A percentile compares a stretch with the other conserved stretches of the same genome.
Conservation (phyloP, 805 yeast species). For the Saccharomycopsis fibuligera region DNA sequence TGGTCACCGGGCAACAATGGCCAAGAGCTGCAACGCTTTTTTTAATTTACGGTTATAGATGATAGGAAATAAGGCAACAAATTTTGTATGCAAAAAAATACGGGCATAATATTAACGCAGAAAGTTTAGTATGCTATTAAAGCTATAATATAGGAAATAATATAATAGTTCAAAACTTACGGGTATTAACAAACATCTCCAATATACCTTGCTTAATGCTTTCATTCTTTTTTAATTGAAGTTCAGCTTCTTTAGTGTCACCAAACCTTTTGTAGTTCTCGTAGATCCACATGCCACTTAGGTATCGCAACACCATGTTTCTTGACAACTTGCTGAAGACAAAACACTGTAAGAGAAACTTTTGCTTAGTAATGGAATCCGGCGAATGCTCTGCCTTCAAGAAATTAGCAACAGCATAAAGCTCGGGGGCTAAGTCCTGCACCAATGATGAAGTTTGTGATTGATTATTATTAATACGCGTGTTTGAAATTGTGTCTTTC, state of each 20-base stretch:
- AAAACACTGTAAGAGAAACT: slow-evolving; percentile 8
- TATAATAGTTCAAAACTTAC: not conserved
- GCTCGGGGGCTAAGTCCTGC: slow-evolving; percentile 3
- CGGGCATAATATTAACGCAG: too few relatives aligned
- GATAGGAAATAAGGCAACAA: too few relatives aligned
- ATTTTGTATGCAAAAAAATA: too few relatives aligned
- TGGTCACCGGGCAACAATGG: too few relatives aligned
- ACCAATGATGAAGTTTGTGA: not conserved
- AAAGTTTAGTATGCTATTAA: too few relatives aligned
- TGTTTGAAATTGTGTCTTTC: not conserved
- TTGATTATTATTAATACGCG: too few relatives aligned
- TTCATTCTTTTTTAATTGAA: slow-evolving; percentile 7
- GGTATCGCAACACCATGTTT: slow-evolving; percentile 9
- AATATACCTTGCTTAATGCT: slow-evolving; percentile 1
- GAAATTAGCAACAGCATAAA: slow-evolving; percentile 10
- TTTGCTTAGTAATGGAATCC: slow-evolving; percentile 10
- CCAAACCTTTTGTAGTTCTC: slow-evolving; percentile 13
- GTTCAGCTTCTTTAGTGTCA: slow-evolving; percentile 4
- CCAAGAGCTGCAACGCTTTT: too few relatives aligned
- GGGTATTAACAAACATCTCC: not conserved
- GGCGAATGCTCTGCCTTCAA: slow-evolving; percentile 2
- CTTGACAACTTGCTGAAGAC: slow-evolving; percentile 7
- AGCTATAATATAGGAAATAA: not conserved
- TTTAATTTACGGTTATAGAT: too few relatives aligned
- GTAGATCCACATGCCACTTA: slow-evolving; percentile 8